phyloP scores from a whole-genome alignment of 257 asterid genomes.

The Thymus mandschuricus region DNA sequence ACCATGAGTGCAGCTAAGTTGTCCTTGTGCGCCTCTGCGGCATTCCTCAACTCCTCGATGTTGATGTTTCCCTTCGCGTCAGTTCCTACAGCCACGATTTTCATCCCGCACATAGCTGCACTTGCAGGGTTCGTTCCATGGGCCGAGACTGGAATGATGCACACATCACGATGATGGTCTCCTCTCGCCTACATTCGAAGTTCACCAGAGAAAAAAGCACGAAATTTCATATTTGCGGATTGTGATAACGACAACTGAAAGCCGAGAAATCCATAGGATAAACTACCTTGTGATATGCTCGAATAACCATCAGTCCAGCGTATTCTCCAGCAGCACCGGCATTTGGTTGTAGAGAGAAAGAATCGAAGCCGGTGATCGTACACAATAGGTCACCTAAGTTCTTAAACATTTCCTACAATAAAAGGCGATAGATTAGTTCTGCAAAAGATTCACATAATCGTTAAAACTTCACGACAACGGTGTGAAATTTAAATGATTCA shows the following conservation, averaged over 20 bases:
- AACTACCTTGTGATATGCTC: constrained; percentile 91
- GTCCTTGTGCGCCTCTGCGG: constrained; percentile 83
- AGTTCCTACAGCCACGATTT: constrained; percentile 94
- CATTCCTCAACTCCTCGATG: constrained; percentile 81
- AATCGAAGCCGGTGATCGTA: constrained; percentile 93
- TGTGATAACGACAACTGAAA: neutral
- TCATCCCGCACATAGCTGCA: constrained; percentile 99
- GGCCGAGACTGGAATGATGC: constrained; percentile 98
- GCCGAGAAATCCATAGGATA: neutral
- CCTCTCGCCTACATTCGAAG: constrained; percentile 78
- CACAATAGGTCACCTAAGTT: constrained; percentile 91
- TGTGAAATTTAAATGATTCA: constrained; percentile 17
- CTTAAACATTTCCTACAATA: constrained; percentile 90
- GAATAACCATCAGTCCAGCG: constrained; percentile 97
- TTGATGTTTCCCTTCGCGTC: constrained; percentile 98
- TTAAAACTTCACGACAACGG: constrained; percentile 9
- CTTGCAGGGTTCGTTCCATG: constrained; percentile 99
- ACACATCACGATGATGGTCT: constrained; percentile 90
- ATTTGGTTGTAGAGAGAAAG: constrained; percentile 97
- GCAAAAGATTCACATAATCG: neutral
- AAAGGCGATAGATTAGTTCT: constrained; percentile 25
- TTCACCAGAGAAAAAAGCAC: constrained; percentile 18
- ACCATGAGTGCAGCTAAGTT: constrained; percentile 96
- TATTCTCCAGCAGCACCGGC: constrained; percentile 99
- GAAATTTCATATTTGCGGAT: constrained; percentile 5